These are phyloP conservation scores for Cunninghamia lanceolata DNA, from an alignment of 75 land plant species.

Conservation along the genomic window DNA sequence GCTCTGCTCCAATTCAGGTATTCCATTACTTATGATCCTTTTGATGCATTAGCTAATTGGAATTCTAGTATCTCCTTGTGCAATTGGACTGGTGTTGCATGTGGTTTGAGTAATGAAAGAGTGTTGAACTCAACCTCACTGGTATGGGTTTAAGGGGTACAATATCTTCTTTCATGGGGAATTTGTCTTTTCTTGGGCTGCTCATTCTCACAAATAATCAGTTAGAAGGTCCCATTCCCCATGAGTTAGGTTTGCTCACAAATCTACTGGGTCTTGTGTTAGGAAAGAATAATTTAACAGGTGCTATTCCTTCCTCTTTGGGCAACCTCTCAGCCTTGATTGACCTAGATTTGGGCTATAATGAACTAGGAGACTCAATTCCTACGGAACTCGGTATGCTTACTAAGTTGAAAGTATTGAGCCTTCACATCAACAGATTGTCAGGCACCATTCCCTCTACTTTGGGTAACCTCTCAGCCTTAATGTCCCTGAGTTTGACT, in stretches of 20 bases:
- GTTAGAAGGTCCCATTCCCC: neutral
- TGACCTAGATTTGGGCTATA: constrained; percentile 33
- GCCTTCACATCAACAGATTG: constrained; percentile 65
- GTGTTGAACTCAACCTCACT: neutral
- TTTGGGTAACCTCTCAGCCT: constrained; percentile 32
- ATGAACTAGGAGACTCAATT: no score
- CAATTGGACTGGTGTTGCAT: constrained; percentile 24
- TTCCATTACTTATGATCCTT: neutral
- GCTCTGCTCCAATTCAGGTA: constrained; percentile 2
- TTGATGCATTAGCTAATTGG: neutral
- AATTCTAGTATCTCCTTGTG: constrained; percentile 10
- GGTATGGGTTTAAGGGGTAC: neutral
- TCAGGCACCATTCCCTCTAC: constrained; percentile 63
- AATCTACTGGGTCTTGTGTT: constrained; percentile 7
- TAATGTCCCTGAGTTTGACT: constrained; percentile 35
- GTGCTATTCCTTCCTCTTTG: constrained; percentile 14
- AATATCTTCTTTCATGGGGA: neutral
- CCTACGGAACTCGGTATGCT: constrained; percentile 42
- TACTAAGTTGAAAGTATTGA: constrained; percentile 39
- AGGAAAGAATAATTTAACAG: constrained; percentile 14
- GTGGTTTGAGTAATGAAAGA: neutral
- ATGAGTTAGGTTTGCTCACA: neutral
- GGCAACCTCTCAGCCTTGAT: constrained; percentile 13
- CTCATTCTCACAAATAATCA: neutral
- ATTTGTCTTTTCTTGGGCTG: neutral